Percentiles rank a stretch among this genome's conserved stretches.
phyloP scores from a whole-genome alignment of 345 rosid species.

The Microcos paniculata region DNA sequence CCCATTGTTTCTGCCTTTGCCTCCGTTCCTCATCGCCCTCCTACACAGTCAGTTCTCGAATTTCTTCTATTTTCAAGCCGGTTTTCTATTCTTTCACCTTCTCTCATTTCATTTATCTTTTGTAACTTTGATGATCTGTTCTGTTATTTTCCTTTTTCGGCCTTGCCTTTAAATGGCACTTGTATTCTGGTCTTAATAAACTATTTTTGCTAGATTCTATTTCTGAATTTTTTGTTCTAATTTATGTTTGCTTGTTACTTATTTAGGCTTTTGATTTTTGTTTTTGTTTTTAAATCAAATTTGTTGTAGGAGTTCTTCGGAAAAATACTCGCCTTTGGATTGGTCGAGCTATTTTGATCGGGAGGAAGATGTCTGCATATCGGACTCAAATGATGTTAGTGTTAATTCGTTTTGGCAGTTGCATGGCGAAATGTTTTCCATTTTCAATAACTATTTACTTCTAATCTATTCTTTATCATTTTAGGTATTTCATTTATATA shows the following conservation, averaged over 20 bases:
- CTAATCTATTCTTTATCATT: slow-evolving; percentile 30
- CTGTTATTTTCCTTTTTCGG: background rate
- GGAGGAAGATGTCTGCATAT: slow-evolving; percentile 70
- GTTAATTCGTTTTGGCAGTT: slow-evolving; percentile 6
- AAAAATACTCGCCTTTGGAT: slow-evolving; percentile 65
- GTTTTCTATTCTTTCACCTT: background rate
- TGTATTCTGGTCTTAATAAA: background rate
- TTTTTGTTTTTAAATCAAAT: background rate
- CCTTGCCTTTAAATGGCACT: background rate
- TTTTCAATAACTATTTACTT: slow-evolving; percentile 16
- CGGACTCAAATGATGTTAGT: slow-evolving; percentile 70
- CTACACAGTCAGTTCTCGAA: slow-evolving; percentile 46
- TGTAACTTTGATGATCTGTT: background rate
- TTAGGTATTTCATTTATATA: slow-evolving; percentile 90
- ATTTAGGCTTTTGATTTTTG: background rate
- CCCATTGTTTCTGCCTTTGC: slow-evolving; percentile 54
- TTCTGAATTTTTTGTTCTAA: background rate
- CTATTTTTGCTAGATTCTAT: background rate
- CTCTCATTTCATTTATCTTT: background rate
- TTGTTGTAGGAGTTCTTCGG: slow-evolving; percentile 46
- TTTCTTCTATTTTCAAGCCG: background rate
- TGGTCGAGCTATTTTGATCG: slow-evolving; percentile 70
- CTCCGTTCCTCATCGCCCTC: slow-evolving; percentile 58
- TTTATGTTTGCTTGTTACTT: slow-evolving; percentile 3
- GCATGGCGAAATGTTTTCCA: background rate